Conservation (phyloP, 2,329 filamentous ascomycete genomes). For the Sporothrix pallida region DNA sequence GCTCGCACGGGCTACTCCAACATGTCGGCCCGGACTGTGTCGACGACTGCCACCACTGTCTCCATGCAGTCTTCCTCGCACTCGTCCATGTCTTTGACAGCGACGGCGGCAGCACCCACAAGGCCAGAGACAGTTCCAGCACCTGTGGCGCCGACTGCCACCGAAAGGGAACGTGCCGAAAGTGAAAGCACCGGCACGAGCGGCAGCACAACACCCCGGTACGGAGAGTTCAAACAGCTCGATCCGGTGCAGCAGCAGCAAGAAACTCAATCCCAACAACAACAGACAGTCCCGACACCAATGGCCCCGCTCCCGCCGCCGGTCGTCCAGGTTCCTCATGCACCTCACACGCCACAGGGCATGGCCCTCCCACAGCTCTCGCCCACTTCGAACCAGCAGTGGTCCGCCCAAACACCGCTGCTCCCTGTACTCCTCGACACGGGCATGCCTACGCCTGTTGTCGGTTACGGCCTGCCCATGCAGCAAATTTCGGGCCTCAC, state of each 20-base stretch:
- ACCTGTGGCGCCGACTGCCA: neutral
- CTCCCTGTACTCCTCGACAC: neutral
- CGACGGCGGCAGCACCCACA: neutral
- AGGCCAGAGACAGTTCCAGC: neutral
- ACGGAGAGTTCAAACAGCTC: neutral
- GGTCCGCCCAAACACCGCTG: neutral
- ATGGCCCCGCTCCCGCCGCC: neutral
- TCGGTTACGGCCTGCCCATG: slow-evolving; percentile 15
- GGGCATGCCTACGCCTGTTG: neutral
- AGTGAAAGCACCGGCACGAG: neutral
- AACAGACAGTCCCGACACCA: neutral
- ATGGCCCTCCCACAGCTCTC: neutral
- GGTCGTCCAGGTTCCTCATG: neutral
- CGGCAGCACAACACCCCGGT: slow-evolving; percentile 6
- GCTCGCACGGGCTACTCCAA: neutral
- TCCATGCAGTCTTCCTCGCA: slow-evolving; percentile 7
- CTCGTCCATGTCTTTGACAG: neutral
- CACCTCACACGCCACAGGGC: neutral
- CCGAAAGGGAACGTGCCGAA: neutral
- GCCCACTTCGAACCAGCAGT: neutral
- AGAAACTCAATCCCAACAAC: neutral
- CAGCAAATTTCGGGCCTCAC: neutral
- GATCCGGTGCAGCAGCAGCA: neutral
- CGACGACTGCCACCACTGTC: neutral
- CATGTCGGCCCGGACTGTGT: neutral